These are phyloP conservation scores for Solanum sparsipilum DNA, from an alignment of 257 asterid genomes.

Conservation along the genomic window DNA sequence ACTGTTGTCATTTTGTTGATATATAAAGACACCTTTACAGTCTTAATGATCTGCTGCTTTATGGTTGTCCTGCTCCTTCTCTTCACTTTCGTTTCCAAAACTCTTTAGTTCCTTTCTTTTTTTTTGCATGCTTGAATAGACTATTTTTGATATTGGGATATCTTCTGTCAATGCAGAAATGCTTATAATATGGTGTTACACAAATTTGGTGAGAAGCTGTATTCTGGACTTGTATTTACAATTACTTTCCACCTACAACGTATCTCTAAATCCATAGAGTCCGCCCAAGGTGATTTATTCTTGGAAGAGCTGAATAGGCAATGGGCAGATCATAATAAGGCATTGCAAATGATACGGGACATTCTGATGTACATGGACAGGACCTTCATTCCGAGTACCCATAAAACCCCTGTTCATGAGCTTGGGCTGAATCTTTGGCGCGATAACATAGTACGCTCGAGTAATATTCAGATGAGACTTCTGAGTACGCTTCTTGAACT, in stretches of 20 bases:
- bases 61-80: not conserved
- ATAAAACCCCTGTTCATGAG: slow-evolving; percentile 68
- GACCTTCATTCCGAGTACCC: slow-evolving; percentile 59
- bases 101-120: not conserved
- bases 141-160: slow-evolving; percentile 12
- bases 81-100: not conserved
- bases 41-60: not conserved
- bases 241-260: slow-evolving; percentile 73
- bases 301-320: slow-evolving; percentile 73
- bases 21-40: not conserved
- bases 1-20: not conserved
- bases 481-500: slow-evolving; percentile 62
- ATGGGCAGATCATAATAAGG: slow-evolving; percentile 81
- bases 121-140: not conserved
- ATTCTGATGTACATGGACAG: slow-evolving; percentile 90
- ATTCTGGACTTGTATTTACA: slow-evolving; percentile 69
- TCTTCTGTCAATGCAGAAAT: slow-evolving; percentile 39
- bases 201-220: slow-evolving; percentile 78
- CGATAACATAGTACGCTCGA: slow-evolving; percentile 65
- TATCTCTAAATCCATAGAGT: slow-evolving; percentile 58
- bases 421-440: slow-evolving; percentile 91
- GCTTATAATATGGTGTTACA: slow-evolving; percentile 86
- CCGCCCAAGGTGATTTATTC: slow-evolving; percentile 64
- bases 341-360: slow-evolving; percentile 78
- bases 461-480: slow-evolving; percentile 61